Evolutionary conservation across 2,329 filamentous ascomycete genomes (phyloP).

Genomic region (Penicillium italicum): DNA sequence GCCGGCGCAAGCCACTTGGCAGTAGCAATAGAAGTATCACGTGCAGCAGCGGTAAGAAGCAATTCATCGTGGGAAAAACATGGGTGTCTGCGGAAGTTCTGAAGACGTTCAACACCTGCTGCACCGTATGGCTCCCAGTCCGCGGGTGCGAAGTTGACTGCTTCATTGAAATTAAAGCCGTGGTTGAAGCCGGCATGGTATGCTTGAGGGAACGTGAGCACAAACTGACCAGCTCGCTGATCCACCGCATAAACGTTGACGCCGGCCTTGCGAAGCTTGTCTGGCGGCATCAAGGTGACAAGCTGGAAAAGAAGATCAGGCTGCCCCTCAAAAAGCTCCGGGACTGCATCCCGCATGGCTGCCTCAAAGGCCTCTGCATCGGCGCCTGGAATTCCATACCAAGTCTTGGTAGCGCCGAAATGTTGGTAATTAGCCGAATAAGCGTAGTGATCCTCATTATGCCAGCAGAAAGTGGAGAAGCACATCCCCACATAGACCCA

Average conservation of each 20-base stretch:
- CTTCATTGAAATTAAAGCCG: conserved; percentile 98
- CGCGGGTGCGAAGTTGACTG: conserved; percentile 91
- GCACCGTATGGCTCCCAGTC: conserved; percentile 96
- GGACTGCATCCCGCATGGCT: conserved; percentile 92
- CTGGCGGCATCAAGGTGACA: conserved; percentile 90
- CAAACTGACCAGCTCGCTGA: conserved; percentile 90
- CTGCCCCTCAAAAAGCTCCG: conserved; percentile 94
- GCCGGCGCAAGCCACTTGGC: conserved; percentile 94
- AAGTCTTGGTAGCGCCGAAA: conserved; percentile 96
- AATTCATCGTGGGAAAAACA: conserved; percentile 98
- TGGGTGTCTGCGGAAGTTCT: conserved; percentile 82
- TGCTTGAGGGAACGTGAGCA: conserved; percentile 93
- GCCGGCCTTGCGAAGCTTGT: conserved; percentile 87
- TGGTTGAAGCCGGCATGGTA: conserved; percentile 99
- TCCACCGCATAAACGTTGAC: conserved; percentile 94
- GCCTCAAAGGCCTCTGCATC: conserved; percentile 93
- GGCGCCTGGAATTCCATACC: conserved; percentile 94
- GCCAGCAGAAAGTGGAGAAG: conserved; percentile 99
- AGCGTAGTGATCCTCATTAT: conserved; percentile 96
- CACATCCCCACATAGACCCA: conserved; percentile 99
- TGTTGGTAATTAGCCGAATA: conserved; percentile 99
- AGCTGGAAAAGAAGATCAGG: conserved; percentile 94
- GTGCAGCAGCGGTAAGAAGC: conserved; percentile 81
- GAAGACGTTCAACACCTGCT: conserved; percentile 77
- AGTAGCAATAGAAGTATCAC: conserved; percentile 76